Conservation (phyloP, 176 grass and related monocot species). For the Aegilops bicornis region DNA sequence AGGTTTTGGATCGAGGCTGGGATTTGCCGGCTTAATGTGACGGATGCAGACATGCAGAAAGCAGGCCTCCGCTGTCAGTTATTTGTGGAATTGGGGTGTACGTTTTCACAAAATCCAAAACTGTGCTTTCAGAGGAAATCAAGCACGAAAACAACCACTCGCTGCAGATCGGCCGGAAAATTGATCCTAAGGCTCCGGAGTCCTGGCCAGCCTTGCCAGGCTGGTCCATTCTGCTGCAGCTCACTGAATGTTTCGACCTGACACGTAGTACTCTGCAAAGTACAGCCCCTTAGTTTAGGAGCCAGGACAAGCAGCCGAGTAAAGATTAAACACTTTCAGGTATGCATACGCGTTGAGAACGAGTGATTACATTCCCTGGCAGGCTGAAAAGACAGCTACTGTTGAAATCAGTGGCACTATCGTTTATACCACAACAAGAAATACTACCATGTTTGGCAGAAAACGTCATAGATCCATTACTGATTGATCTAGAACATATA, state of each 20-base stretch:
- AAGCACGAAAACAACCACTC: background rate
- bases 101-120: background rate
- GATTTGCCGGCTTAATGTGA: conserved; percentile 2
- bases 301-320: background rate
- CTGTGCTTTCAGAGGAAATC: background rate
- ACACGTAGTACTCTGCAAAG: background rate
- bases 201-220: background rate
- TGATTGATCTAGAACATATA: background rate
- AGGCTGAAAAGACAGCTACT: conserved; percentile 13
- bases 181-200: background rate
- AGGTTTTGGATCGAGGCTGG: background rate
- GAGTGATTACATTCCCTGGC: background rate
- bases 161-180: conserved; percentile 26
- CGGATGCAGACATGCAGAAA: background rate
- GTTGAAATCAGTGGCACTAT: background rate
- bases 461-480: background rate
- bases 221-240: background rate
- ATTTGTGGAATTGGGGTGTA: conserved; percentile 18
- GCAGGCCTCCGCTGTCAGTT: conserved; percentile 5
- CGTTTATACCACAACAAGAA: conserved; percentile 22
- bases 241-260: background rate
- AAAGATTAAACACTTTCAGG: background rate
- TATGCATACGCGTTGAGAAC: background rate
- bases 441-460: background rate
- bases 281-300: background rate